Percentiles rank a stretch among this genome's conserved stretches.
Conservation (phyloP, 73 alveolate species). For the Symbiodinium pilosum region DNA sequence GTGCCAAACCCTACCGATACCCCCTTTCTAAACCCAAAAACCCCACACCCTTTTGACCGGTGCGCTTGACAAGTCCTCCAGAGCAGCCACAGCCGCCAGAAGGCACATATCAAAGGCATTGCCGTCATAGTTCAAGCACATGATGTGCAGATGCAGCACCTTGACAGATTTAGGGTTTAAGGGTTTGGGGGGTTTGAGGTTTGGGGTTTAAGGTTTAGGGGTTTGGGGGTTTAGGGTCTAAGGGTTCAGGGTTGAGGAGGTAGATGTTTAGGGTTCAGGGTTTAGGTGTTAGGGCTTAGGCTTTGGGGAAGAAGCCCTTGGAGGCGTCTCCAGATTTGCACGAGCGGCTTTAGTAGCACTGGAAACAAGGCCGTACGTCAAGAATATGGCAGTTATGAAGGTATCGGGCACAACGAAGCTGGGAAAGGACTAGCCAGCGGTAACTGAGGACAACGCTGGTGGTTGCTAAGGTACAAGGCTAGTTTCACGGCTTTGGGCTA, state of each 20-base stretch:
- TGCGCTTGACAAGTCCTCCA: conserved; percentile 20
- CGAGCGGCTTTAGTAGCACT: too few species aligned
- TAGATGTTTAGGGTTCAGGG: background rate
- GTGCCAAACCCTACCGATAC: too few species aligned
- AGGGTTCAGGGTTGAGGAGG: background rate
- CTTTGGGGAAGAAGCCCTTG: too few species aligned
- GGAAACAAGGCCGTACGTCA: too few species aligned
- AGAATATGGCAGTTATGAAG: too few species aligned
- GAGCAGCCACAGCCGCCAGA: conserved; percentile 61
- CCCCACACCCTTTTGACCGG: background rate
- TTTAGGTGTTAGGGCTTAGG: background rate
- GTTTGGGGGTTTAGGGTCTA: background rate
- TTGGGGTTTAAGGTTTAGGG: background rate
- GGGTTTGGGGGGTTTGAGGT: background rate
- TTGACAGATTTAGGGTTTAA: background rate
- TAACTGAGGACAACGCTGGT: too few species aligned
- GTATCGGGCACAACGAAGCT: too few species aligned
- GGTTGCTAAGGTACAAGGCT: too few species aligned
- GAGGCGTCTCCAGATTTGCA: too few species aligned
- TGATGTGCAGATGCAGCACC: conserved; percentile 66
- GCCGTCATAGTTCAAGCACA: conserved; percentile 86
- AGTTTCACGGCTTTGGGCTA: too few species aligned
- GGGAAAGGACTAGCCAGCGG: too few species aligned
- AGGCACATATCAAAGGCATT: conserved; percentile 78
- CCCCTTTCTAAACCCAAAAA: background rate